Percentiles rank a stretch among this genome's conserved stretches.
Conservation (phyloP, 139 green algal genomes). For the Protoeuglena noctilucae region DNA sequence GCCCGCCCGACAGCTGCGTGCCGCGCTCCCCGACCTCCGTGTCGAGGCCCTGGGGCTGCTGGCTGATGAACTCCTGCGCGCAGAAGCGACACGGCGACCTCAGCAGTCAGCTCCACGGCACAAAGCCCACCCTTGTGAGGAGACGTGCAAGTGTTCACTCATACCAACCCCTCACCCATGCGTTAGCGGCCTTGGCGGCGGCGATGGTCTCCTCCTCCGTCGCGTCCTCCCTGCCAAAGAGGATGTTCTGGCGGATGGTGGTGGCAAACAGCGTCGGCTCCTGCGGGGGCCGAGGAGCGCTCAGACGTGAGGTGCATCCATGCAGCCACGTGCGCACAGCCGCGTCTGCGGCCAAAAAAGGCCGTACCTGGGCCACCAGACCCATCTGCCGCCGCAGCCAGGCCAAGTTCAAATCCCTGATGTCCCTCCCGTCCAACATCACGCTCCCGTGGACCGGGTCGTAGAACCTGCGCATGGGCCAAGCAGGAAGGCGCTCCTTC, state of each 20-base stretch:
- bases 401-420: slow-evolving; percentile 44
- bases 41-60: slow-evolving; percentile 29
- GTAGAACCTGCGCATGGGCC: slow-evolving; percentile 88
- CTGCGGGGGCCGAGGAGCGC: no score
- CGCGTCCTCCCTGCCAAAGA: slow-evolving; percentile 27
- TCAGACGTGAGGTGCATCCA: no score
- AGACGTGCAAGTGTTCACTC: not conserved
- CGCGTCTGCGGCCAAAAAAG: no score
- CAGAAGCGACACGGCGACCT: no score
- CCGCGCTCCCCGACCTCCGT: slow-evolving; percentile 30
- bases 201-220: slow-evolving; percentile 40
- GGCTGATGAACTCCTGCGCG: slow-evolving; percentile 52
- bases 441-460: slow-evolving; percentile 41
- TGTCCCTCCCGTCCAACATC: slow-evolving; percentile 57
- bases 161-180: not conserved
- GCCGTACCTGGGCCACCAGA: no score
- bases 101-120: not conserved
- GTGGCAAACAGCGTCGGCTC: slow-evolving; percentile 79
- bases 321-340: no score
- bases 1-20: slow-evolving; percentile 38
- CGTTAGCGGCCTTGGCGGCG: slow-evolving; percentile 53
- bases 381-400: slow-evolving; percentile 47
- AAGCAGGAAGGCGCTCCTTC: no score
- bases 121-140: not conserved
- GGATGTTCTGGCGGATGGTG: slow-evolving; percentile 76